Percentiles rank a stretch among this genome's conserved stretches.
phyloP scores from a whole-genome alignment of 1,284 basidiomycete genomes.

The Naganishia sp. region DNA sequence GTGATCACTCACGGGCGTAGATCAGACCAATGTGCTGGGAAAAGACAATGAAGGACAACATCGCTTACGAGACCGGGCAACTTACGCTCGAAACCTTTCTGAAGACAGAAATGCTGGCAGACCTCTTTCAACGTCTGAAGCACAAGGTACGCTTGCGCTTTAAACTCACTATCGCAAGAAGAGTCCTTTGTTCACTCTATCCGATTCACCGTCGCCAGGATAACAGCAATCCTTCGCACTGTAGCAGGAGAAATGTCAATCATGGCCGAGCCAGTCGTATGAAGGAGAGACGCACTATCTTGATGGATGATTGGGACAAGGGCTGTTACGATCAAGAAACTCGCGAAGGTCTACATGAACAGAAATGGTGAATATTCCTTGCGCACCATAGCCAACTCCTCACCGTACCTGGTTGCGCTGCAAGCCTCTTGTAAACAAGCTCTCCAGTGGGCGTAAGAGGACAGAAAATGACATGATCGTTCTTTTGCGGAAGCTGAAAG shows the following conservation, averaged over 20 bases:
- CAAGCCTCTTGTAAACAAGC: slow-evolving; percentile 51
- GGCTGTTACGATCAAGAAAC: slow-evolving; percentile 52
- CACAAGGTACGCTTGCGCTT: too few species aligned
- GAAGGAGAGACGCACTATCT: slow-evolving; percentile 29
- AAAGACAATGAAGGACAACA: neutral
- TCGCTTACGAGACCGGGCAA: neutral
- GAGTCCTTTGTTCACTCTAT: slow-evolving; percentile 38
- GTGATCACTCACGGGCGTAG: slow-evolving; percentile 41
- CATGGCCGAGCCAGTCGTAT: neutral
- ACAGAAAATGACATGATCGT: slow-evolving; percentile 57
- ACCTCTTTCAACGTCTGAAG: neutral
- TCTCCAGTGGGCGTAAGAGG: slow-evolving; percentile 54
- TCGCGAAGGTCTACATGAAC: slow-evolving; percentile 46
- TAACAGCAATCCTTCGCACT: slow-evolving; percentile 4
- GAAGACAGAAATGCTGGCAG: slow-evolving; percentile 44
- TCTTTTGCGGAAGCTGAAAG: slow-evolving; percentile 55
- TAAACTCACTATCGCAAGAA: slow-evolving; percentile 45
- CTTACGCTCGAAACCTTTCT: slow-evolving; percentile 50
- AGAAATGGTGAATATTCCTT: too few species aligned
- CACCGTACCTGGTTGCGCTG: slow-evolving; percentile 10
- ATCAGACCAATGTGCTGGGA: slow-evolving; percentile 49
- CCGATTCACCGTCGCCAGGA: slow-evolving; percentile 36
- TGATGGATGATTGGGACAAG: slow-evolving; percentile 51
- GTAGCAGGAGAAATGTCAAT: neutral
- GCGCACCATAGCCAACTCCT: too few species aligned